Conservation (phyloP, 805 yeast genomes). For the Zygoascus flipseniorum region DNA sequence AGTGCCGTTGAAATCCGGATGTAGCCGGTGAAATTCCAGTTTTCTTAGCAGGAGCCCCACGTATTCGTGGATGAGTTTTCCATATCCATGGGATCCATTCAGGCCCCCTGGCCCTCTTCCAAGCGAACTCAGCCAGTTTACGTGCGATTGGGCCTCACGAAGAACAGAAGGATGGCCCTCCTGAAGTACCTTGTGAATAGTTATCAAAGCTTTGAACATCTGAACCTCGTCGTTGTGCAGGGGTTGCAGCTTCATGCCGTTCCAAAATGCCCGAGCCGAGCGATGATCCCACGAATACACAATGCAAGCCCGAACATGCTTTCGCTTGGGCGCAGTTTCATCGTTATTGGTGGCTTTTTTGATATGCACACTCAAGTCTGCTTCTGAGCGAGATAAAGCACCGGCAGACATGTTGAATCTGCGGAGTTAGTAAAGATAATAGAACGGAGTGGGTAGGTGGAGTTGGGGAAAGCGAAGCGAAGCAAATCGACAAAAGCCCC, state of each 20-base stretch:
- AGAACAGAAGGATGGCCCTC: slow-evolving; percentile 91
- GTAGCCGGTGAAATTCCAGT: slow-evolving; percentile 71
- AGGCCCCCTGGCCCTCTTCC: slow-evolving; percentile 36
- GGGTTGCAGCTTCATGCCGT: slow-evolving; percentile 69
- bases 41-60: slow-evolving; percentile 61
- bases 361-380: slow-evolving; percentile 40
- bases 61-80: slow-evolving; percentile 69
- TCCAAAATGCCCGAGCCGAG: slow-evolving; percentile 77
- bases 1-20: slow-evolving; percentile 87
- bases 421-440: not conserved
- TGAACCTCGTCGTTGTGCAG: slow-evolving; percentile 76
- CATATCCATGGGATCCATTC: slow-evolving; percentile 44
- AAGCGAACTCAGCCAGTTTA: slow-evolving; percentile 69
- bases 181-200: slow-evolving; percentile 87
- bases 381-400: slow-evolving; percentile 27
- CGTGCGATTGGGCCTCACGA: slow-evolving; percentile 69
- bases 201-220: slow-evolving; percentile 74
- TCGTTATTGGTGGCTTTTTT: slow-evolving; percentile 81
- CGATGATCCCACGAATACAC: slow-evolving; percentile 96
- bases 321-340: slow-evolving; percentile 89
- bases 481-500: too few species aligned
- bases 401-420: slow-evolving; percentile 11
- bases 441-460: too few species aligned
- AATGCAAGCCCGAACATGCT: slow-evolving; percentile 92
- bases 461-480: too few species aligned